A percentile compares a stretch with the other conserved stretches of the same genome.
These are phyloP conservation scores for Talaromyces pinophilus DNA, from an alignment of 2,329 filamentous ascomycete genomes.

Conservation along the genomic window DNA sequence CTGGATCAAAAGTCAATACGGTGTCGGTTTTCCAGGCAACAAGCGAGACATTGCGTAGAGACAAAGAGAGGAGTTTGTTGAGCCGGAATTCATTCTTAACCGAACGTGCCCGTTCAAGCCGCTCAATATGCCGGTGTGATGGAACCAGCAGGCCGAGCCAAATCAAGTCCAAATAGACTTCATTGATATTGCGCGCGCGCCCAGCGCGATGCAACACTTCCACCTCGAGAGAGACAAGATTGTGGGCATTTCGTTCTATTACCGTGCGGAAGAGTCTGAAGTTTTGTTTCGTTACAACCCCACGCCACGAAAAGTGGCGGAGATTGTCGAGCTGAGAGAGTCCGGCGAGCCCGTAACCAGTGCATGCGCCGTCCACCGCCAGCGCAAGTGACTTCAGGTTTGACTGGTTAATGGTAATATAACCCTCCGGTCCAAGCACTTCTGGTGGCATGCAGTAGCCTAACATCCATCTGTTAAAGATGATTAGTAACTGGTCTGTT, in stretches of 20 bases:
- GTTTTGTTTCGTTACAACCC: neutral
- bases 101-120: too few relatives aligned
- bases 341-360: neutral
- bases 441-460: neutral
- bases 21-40: neutral
- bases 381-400: neutral
- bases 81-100: neutral
- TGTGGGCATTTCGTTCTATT: neutral
- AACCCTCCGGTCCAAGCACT: neutral
- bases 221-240: neutral
- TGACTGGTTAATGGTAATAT: conserved; percentile 1
- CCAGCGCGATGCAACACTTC: neutral
- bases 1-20: neutral
- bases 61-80: neutral
- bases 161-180: neutral
- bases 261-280: neutral
- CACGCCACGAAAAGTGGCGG: neutral
- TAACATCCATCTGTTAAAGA: neutral
- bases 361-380: neutral
- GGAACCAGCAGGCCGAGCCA: neutral
- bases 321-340: neutral
- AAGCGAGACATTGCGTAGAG: neutral
- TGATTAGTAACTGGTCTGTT: neutral
- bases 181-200: too few relatives aligned
- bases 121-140: neutral